Base-by-base conservation (phyloP, 495 filamentous ascomycete genomes). In the Tuber brumale region DNA sequence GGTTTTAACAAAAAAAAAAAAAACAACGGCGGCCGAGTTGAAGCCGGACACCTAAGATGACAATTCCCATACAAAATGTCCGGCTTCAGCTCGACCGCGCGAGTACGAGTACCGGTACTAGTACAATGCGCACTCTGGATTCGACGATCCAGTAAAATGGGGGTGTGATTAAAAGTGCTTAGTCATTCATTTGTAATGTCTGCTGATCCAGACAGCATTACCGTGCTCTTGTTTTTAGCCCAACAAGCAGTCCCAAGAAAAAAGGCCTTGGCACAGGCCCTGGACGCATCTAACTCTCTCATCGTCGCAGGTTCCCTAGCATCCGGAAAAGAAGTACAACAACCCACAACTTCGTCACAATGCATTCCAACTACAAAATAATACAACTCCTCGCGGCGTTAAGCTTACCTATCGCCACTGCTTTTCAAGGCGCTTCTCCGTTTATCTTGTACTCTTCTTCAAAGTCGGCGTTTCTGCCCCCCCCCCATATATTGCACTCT, bases 361-460 rank as follows among this genome's bases (percentile, higher is more conserved):
- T 77, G 75, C 74, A 41, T 78, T 75, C 71, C 72, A 79, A 78
- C 73, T 70, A 74, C 73, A 70, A 72, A 19, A 69, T 72, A 39
- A 70, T 80, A 35, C 31, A 61, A 3, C 69, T 66, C 31, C 76
- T 75, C n/a, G 76, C 70, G 61, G 48, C 69, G 41, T 46, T 81
- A 41, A 19, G 72, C 72, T 41, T 81, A 39, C 79, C 75, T 70
- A 31, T 77, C 7, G 79, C 75, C 31, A 72, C 84, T 51, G 94
- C 94, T 23, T 95, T 96, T 85, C 89, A 88, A 70, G 91, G 97
- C 81, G 92, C 94, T 0, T 94, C 93, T 69, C 94, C 94, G 23
- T 95, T 96, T 83, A 88, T 97, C 84, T 85, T 97, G 41, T 90
- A 94, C 81, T 96, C 94, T 39, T 92, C 89, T 48, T 89, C 91